Percentiles rank a stretch among this genome's conserved stretches.
phyloP scores from a whole-genome alignment of 2,329 filamentous ascomycete genomes.

The Paraconiothyrium brasiliense region DNA sequence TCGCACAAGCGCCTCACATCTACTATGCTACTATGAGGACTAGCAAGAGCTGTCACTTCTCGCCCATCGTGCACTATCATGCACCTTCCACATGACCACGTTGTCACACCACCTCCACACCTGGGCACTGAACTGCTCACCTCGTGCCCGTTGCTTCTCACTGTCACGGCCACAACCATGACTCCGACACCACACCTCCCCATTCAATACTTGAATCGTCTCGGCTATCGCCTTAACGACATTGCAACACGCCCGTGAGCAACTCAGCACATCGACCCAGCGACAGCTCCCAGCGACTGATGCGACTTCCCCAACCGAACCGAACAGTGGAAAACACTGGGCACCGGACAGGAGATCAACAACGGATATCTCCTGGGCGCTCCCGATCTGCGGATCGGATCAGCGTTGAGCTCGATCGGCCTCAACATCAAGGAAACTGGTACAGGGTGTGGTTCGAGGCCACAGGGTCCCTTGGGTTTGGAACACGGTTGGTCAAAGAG shows the following conservation, averaged over 20 bases:
- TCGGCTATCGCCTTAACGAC: background rate
- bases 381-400: conserved; percentile 18
- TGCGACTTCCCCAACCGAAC: background rate
- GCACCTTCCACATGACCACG: background rate
- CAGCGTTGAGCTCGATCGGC: conserved; percentile 19
- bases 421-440: conserved; percentile 13
- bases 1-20: background rate
- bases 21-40: background rate
- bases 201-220: background rate
- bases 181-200: background rate
- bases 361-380: conserved; percentile 19
- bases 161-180: background rate
- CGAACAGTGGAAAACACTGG: conserved; percentile 19
- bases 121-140: background rate
- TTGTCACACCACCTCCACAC: background rate
- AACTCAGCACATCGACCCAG: background rate
- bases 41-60: background rate
- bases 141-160: background rate
- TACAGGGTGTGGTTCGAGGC: conserved; percentile 25
- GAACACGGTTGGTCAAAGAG: conserved; percentile 6
- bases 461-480: conserved; percentile 20
- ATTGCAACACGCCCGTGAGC: conserved; percentile 3
- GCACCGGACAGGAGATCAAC: conserved; percentile 21
- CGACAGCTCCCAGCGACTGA: background rate
- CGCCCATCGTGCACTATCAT: background rate